A percentile compares a stretch with the other conserved stretches of the same genome.
These are phyloP conservation scores for Ophiosphaerella korrae DNA, from an alignment of 2,329 filamentous ascomycete genomes.

Conservation along the genomic window DNA sequence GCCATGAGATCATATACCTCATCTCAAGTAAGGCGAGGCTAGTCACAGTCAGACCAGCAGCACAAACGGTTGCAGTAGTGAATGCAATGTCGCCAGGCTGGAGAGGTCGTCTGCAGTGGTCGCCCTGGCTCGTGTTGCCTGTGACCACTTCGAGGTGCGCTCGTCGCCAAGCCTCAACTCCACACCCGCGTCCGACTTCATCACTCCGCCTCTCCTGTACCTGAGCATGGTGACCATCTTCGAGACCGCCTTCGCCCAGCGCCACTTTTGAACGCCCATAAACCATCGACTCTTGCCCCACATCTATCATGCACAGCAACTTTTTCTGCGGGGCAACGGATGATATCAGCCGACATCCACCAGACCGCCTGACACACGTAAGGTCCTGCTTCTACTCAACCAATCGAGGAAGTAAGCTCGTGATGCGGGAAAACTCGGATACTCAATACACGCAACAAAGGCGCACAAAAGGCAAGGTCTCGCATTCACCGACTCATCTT, in stretches of 20 bases:
- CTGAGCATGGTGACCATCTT: too few relatives aligned
- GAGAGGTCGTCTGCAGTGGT: background rate
- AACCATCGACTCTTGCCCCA: background rate
- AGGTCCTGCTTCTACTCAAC: conserved; percentile 10
- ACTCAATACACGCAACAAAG: conserved; percentile 1
- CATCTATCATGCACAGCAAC: conserved; percentile 3
- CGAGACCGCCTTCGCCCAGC: too few relatives aligned
- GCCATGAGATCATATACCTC: conserved; percentile 6
- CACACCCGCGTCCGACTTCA: background rate
- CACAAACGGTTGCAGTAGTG: background rate
- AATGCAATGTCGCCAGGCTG: conserved; percentile 9
- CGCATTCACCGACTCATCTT: conserved; percentile 13
- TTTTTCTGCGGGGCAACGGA: too few relatives aligned
- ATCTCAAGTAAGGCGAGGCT: conserved; percentile 9
- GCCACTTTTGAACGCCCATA: too few relatives aligned
- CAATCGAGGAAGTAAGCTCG: conserved; percentile 18
- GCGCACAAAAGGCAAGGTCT: conserved; percentile 1
- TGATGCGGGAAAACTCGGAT: conserved; percentile 19
- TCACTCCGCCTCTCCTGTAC: background rate
- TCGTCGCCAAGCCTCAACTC: conserved; percentile 3
- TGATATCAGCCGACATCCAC: conserved; percentile 21
- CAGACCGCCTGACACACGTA: conserved; percentile 9
- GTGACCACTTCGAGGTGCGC: conserved; percentile 10
- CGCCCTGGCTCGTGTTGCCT: background rate
- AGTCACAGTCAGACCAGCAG: conserved; percentile 1